Conservation (phyloP, 257 asterid genomes). For the Solanum appendiculatum region DNA sequence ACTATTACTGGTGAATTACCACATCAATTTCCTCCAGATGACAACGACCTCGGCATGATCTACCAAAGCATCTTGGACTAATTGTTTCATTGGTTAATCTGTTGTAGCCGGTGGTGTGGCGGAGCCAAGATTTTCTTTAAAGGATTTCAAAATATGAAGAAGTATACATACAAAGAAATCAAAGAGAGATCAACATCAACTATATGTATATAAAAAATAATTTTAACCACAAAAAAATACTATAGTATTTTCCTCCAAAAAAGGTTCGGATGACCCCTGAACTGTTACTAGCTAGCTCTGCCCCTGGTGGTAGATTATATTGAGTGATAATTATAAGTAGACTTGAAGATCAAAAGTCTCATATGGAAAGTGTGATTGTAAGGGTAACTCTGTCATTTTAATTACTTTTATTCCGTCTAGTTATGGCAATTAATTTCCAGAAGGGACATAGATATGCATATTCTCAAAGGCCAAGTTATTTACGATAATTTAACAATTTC, state of each 20-base stretch:
- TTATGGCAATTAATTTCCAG: too few relatives aligned
- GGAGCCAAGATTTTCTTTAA: fast-evolving
- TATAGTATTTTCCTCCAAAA: neutral
- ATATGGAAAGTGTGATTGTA: neutral
- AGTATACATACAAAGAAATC: too few relatives aligned
- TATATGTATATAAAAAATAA: too few relatives aligned
- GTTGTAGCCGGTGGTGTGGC: too few relatives aligned
- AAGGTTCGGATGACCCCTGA: neutral
- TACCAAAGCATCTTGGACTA: neutral
- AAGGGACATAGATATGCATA: too few relatives aligned
- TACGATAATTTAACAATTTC: too few relatives aligned
- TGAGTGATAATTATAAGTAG: neutral
- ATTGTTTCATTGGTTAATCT: neutral
- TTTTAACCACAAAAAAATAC: too few relatives aligned
- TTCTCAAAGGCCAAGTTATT: too few relatives aligned
- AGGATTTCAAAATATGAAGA: too few relatives aligned
- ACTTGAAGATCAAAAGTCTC: neutral
- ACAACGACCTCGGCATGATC: neutral
- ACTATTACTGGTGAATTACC: neutral
- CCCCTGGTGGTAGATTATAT: neutral
- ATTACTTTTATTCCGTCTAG: neutral
- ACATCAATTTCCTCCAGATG: neutral
- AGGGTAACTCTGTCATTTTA: neutral
- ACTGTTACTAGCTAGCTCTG: neutral
- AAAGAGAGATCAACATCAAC: too few relatives aligned